Base-by-base conservation (phyloP, 495 filamentous ascomycete species). In the Neurospora sp. region DNA sequence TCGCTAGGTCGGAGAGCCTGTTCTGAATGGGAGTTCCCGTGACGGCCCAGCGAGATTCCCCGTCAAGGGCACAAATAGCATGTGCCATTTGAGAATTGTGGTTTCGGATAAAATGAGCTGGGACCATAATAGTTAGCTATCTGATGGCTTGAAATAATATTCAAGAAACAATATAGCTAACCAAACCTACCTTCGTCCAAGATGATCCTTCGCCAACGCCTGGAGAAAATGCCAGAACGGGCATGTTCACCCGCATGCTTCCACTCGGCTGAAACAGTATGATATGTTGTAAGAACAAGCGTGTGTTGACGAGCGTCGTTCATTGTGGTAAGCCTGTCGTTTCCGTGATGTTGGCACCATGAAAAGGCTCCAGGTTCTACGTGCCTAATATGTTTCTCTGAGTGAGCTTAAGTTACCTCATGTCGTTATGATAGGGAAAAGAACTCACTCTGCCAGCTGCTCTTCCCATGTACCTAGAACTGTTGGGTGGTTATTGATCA, bases 1-100 rank as follows among this genome's bases (percentile, higher is more conserved):
- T 74, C 7, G 76, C 76, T 12, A 86, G 73, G 44, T 86, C 84
- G 3, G 69, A 72, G 1, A 86, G 76, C 1, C 76, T 75, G 48
- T 86, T 86, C 69, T 86, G 84, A 1, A 86, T 82, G 0, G 84
- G 84, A 0, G 84, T 86, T 1, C 81, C 84, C 1, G 81, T 85
- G 1, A 85, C 80, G 10, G 81, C 82, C 84, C 84, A 86, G 5
- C 84, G 77, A 12, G 75, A 74, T 5, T 72, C 74, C 0, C 82
- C 73, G 3, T 78, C 39, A 9, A 86, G 77, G 5, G 76, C 76
- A 69, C 78, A 84, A 0, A 79, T 68, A 9, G 84, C 82, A 20
- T 73, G 71, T 6, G 83, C 75, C 73, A 81, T 81, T 42, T 69
- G 70, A 0, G 82, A 81, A n/a, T 76, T 71, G 3, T 74, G 66